Evolutionary conservation across 768 basidiomycete genomes (phyloP).

Genomic region (Lactifluus pinguis): DNA sequence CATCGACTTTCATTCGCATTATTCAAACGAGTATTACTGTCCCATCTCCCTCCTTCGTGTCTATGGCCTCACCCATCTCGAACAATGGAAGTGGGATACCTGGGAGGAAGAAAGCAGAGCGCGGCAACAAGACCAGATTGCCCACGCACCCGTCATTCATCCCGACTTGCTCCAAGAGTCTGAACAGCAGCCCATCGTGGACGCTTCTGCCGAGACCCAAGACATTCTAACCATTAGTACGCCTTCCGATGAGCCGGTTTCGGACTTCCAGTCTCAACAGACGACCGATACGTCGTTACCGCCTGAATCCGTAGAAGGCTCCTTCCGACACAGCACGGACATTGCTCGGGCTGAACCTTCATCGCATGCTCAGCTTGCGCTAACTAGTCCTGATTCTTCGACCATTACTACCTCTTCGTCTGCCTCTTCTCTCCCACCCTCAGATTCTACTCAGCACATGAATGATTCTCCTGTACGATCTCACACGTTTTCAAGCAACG

Average conservation of each 20-base stretch:
- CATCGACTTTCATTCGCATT: conserved; percentile 88
- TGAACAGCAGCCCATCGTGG: conserved; percentile 12
- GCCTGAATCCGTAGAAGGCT: background rate
- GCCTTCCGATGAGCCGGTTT: background rate
- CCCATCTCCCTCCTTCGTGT: conserved; percentile 88
- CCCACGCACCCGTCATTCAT: conserved; percentile 1
- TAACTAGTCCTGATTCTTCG: background rate
- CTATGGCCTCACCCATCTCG: conserved; percentile 93
- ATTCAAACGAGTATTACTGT: conserved; percentile 94
- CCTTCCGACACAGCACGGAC: conserved; percentile 14
- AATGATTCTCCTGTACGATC: background rate
- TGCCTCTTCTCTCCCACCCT: background rate
- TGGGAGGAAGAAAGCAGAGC: conserved; percentile 66
- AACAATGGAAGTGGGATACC: conserved; percentile 88
- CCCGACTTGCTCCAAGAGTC: conserved; percentile 24
- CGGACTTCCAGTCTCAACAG: background rate
- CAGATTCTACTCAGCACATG: background rate
- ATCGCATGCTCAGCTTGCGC: background rate
- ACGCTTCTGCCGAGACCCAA: background rate
- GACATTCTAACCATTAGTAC: background rate
- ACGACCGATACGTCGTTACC: background rate
- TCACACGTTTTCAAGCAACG: conserved; percentile 1
- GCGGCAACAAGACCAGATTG: conserved; percentile 30
- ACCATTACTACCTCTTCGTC: background rate
- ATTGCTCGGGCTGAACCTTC: conserved; percentile 1